phyloP scores from a whole-genome alignment of 441 rosid genomes.

The Populus hybrid region DNA sequence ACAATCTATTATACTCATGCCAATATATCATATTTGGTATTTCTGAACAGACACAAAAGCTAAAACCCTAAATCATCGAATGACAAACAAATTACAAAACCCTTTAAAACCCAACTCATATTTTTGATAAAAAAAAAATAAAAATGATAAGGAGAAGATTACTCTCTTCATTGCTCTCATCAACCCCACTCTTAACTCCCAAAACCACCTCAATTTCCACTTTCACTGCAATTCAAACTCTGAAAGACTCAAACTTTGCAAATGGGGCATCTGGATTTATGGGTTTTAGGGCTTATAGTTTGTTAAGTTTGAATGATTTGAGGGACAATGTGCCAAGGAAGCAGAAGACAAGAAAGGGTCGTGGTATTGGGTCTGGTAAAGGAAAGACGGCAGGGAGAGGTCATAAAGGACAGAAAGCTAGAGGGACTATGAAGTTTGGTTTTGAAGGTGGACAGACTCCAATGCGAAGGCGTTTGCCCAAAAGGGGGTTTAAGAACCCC shows the following conservation, averaged over 20 bases:
- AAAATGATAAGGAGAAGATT: slow-evolving; percentile 45
- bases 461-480: slow-evolving; percentile 82
- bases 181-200: slow-evolving; percentile 39
- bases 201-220: slow-evolving; percentile 12
- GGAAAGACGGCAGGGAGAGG: slow-evolving; percentile 96
- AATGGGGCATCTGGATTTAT: slow-evolving; percentile 22
- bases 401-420: slow-evolving; percentile 91
- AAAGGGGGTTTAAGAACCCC: slow-evolving; percentile 88
- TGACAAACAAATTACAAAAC: too few relatives aligned
- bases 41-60: too few relatives aligned
- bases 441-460: slow-evolving; percentile 98
- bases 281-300: slow-evolving; percentile 55
- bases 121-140: too few relatives aligned
- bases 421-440: slow-evolving; percentile 85
- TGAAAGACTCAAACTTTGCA: slow-evolving; percentile 17
- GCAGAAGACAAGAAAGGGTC: slow-evolving; percentile 87
- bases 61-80: too few relatives aligned
- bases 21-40: too few relatives aligned
- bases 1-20: too few relatives aligned
- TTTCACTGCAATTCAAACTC: slow-evolving; percentile 22
- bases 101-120: too few relatives aligned
- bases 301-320: slow-evolving; percentile 80
- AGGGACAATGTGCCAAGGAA: slow-evolving; percentile 83
- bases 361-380: slow-evolving; percentile 95
- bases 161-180: slow-evolving; percentile 41